phyloP scores from a whole-genome alignment of 1,284 basidiomycete species.

The Naganishia sp. region DNA sequence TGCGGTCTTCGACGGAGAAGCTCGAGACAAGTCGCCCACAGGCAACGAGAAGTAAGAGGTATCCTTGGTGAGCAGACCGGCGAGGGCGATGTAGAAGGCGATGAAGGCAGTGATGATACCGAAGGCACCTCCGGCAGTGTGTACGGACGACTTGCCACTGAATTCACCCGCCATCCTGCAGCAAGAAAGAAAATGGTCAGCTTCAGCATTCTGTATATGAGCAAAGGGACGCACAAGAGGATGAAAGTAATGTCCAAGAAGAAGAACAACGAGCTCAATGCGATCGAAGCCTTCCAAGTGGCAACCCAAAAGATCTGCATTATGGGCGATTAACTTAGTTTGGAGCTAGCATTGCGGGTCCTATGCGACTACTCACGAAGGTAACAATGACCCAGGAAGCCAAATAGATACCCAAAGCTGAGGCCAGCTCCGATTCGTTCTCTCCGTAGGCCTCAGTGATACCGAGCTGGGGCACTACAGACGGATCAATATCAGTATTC shows the following conservation, averaged over 20 bases:
- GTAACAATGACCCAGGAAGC: slow-evolving; percentile 45
- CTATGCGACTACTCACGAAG: slow-evolving; percentile 29
- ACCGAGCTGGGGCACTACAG: slow-evolving; percentile 52
- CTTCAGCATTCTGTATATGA: slow-evolving; percentile 1
- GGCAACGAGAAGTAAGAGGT: slow-evolving; percentile 57
- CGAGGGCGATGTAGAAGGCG: slow-evolving; percentile 55
- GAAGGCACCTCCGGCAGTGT: slow-evolving; percentile 71
- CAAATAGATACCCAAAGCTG: slow-evolving; percentile 56
- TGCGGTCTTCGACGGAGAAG: slow-evolving; percentile 16
- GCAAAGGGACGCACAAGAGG: slow-evolving; percentile 46
- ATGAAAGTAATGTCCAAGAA: slow-evolving; percentile 64
- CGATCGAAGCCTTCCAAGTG: slow-evolving; percentile 66
- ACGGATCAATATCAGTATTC: not conserved
- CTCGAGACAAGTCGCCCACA: slow-evolving; percentile 51
- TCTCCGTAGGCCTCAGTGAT: slow-evolving; percentile 56
- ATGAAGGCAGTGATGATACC: slow-evolving; percentile 57
- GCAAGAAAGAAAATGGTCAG: slow-evolving; percentile 31
- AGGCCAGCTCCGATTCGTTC: slow-evolving; percentile 54
- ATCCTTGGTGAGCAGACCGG: slow-evolving; percentile 57
- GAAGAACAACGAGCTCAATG: slow-evolving; percentile 68
- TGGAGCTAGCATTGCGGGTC: not conserved
- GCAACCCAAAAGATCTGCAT: slow-evolving; percentile 57
- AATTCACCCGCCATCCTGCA: slow-evolving; percentile 47
- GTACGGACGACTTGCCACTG: slow-evolving; percentile 39
- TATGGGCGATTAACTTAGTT: not conserved